Evolutionary conservation across 2,329 filamentous ascomycete species (phyloP).

Genomic region (Dactylella cylindrospora): DNA sequence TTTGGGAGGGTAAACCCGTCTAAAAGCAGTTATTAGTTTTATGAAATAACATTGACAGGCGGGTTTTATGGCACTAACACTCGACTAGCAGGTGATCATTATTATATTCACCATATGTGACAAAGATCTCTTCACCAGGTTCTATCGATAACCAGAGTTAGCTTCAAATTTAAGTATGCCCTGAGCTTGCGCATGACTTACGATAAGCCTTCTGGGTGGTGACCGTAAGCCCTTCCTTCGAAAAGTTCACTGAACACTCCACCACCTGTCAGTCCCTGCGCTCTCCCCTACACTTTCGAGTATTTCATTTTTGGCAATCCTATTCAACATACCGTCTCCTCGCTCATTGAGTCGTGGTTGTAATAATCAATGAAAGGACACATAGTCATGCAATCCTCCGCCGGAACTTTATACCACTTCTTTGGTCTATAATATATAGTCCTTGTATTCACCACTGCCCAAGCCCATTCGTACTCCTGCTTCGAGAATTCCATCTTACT

Average conservation of each 20-base stretch:
- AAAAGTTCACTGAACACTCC: conserved; percentile 31
- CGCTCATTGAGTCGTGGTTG: conserved; percentile 44
- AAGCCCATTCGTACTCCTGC: conserved; percentile 46
- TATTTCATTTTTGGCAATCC: neutral
- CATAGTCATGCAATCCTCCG: conserved; percentile 47
- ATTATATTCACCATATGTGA: conserved; percentile 69
- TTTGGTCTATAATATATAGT: conserved; percentile 48
- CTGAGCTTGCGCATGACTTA: neutral
- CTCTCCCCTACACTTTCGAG: neutral
- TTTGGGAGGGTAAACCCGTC: conserved; percentile 31
- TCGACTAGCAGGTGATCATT: conserved; percentile 73
- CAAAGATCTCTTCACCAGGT: conserved; percentile 63
- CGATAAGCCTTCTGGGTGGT: conserved; percentile 33
- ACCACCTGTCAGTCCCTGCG: neutral
- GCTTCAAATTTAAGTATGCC: neutral
- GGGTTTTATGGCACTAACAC: conserved; percentile 51
- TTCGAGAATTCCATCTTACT: conserved; percentile 39
- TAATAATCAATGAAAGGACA: conserved; percentile 50
- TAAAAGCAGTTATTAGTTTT: conserved; percentile 3
- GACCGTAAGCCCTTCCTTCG: conserved; percentile 21
- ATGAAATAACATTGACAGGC: neutral
- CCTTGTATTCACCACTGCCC: conserved; percentile 48
- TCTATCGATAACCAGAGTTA: neutral
- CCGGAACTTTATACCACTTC: conserved; percentile 35
- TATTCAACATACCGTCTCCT: conserved; percentile 12